Base-by-base conservation (phyloP, 2,329 filamentous ascomycete species). In the Cyphellophora europaea region DNA sequence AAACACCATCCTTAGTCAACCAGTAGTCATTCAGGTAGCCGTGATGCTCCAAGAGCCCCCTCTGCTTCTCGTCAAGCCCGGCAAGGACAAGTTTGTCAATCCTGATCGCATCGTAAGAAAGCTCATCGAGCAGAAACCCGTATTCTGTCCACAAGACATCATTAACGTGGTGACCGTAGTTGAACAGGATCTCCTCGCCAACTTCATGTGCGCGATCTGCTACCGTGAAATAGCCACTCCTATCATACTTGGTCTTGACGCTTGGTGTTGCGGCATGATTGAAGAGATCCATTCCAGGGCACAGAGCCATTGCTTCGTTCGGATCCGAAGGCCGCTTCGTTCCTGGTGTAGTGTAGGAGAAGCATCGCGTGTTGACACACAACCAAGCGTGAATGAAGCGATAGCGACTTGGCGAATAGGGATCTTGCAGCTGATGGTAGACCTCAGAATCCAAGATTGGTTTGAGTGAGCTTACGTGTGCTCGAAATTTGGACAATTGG, bases 241-340 rank as follows among this genome's bases (percentile, higher is more conserved):
- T 19, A 28, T 36, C 33, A 16, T 36, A 39, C 6, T 21, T 35
- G 5, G 36, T 36, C 5, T 27, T 13, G 15, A 38, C 37, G 11
- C 27, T 21, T 5, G 21, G n/a, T 4, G 16, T 14, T 21, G 33
- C 28, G n/a, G 32, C 23, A 28, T 47, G 44, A 16, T 47, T 47
- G 40, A 47, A 47, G 3, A 47, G 42, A 27, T 47, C 44, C 35
- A 47, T 47, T 6, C 36, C 40, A 6, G 44, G 44, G 21, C 39
- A 42, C 11, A 47, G 29, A 2, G 41, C 44, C 37, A 47, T 47
- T 18, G 42, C 41, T 25, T 47, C 42, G 18, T 38, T 35, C n/a
- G 25, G 32, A 23, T 42, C 38, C n/a, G 33, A 32, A 10, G 42
- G 37, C 18, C 17, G 19, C 12, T 27, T 29, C 25, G 32, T 29